A percentile compares a stretch with the other conserved stretches of the same genome.
Conservation (phyloP, 1,284 basidiomycete genomes). For the Sporisorium iseilematis-ciliati region DNA sequence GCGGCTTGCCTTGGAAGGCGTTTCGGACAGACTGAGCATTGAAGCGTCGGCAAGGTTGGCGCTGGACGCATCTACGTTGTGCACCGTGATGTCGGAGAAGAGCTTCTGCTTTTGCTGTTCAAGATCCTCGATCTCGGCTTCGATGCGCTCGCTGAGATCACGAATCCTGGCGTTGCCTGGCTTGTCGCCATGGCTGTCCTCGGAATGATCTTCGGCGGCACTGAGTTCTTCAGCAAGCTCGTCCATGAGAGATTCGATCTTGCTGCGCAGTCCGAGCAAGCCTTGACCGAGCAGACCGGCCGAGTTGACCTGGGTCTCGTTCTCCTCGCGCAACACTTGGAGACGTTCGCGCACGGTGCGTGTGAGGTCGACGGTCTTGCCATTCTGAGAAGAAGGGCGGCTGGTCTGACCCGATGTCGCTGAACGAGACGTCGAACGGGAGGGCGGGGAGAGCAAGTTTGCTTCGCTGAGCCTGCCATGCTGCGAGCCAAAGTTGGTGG, state of each 20-base stretch:
- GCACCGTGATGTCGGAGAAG: conserved; percentile 43
- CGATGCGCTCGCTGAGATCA: conserved; percentile 48
- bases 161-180: conserved; percentile 30
- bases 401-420: conserved; percentile 7
- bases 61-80: conserved; percentile 31
- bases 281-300: conserved; percentile 64
- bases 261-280: conserved; percentile 55
- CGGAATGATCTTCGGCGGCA: conserved; percentile 38
- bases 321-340: conserved; percentile 48
- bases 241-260: conserved; percentile 62
- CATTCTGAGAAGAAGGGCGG: conserved; percentile 25
- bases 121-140: conserved; percentile 57
- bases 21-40: conserved; percentile 24
- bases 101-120: conserved; percentile 50
- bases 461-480: conserved; percentile 21
- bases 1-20: conserved; percentile 47
- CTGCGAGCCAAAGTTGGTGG: conserved; percentile 40
- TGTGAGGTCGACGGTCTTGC: conserved; percentile 38
- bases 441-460: conserved; percentile 25
- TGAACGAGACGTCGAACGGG: conserved; percentile 10
- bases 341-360: conserved; percentile 44
- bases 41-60: conserved; percentile 28
- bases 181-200: conserved; percentile 24
- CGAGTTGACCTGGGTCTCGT: conserved; percentile 59
- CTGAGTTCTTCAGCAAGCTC: conserved; percentile 57